phyloP scores from a whole-genome alignment of 2,329 filamentous ascomycete genomes.

The Fusarium sp. region DNA sequence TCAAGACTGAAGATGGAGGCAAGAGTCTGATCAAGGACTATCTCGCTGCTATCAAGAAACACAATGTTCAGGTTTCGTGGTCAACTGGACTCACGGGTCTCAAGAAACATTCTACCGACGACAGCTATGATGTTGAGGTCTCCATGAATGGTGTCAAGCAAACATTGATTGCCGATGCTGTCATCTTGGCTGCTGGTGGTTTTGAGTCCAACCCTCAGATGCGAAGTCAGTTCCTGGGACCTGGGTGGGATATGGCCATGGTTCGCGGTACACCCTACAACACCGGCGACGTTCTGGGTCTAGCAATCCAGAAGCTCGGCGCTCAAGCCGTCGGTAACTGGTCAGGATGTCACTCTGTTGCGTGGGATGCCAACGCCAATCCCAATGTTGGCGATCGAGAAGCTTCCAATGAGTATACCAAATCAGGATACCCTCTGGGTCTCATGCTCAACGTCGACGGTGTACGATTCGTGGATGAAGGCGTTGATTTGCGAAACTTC shows the following conservation, averaged over 20 bases:
- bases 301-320: conserved; percentile 1
- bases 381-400: conserved; percentile 12
- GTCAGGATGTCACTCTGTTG: conserved; percentile 10
- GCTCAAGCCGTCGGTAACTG: conserved; percentile 4
- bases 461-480: conserved; percentile 7
- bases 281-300: conserved; percentile 3
- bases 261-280: conserved; percentile 43
- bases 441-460: conserved; percentile 18
- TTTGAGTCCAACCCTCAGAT: conserved; percentile 62
- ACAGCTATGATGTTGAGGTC: neutral
- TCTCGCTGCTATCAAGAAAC: conserved; percentile 2
- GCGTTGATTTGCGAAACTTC: conserved; percentile 13
- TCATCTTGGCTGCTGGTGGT: conserved; percentile 9
- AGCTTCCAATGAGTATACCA: conserved; percentile 20
- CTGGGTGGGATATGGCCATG: conserved; percentile 39
- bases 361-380: conserved; percentile 16
- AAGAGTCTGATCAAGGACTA: conserved; percentile 17
- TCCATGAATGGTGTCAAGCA: neutral
- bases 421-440: conserved; percentile 13
- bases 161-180: neutral
- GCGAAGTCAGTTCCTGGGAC: conserved; percentile 64
- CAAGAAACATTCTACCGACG: neutral
- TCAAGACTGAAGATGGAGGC: conserved; percentile 16
- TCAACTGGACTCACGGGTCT: conserved; percentile 5
- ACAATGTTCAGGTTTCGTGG: neutral